Evolutionary conservation across 306 rosid species (phyloP), one percentile per base, ranked within the genome.

Genomic region (Gillenia trifoliata): DNA sequence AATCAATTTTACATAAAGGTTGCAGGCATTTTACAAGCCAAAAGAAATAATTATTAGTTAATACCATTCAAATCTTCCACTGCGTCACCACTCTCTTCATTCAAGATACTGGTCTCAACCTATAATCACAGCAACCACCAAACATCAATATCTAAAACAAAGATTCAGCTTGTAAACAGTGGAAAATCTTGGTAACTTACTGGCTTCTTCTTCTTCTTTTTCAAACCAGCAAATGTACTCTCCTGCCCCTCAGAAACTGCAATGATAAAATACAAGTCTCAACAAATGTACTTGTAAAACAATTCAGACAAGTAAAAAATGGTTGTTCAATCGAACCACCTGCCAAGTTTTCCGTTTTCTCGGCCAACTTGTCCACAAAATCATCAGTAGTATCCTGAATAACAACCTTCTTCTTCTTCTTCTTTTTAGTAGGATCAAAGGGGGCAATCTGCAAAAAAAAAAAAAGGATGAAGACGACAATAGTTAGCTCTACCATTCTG

Each of bases 341-440:
- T 23, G 95, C 38, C 41, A 94, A 77, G 76, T 38, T 92, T 83
- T 92, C 99, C 4, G 99, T 90, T 77, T 94, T 86, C 86, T 90
- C 97, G 5, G 91, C 83, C 89, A 91, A 81, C 31, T 83, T 86
- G 36, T 93, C 98, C 81, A 83, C 97, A 1, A 88, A 60, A 28
- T 94, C 99, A 73, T 94, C 97, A 19, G 81, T 80, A 15, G 31
- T 64, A 50, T 86, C 93, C 78, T 83, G 88, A 56, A 89, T 82
- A 6, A 80, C 77, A 45, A 85, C 87, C 82, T 89, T 87, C 86
- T 89, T 87, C 85, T 81, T 93, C 91, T 94, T 94, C 93, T 94
- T 94, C 88, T 94, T 94, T 76, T 94, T 94, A 61, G 91, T 82
- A 26, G 97, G 97, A 87, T 94, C 99, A 79, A 94, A 92, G 10